Conservation (phyloP, 2,329 filamentous ascomycete genomes). For the Cladophialophora immunda region DNA sequence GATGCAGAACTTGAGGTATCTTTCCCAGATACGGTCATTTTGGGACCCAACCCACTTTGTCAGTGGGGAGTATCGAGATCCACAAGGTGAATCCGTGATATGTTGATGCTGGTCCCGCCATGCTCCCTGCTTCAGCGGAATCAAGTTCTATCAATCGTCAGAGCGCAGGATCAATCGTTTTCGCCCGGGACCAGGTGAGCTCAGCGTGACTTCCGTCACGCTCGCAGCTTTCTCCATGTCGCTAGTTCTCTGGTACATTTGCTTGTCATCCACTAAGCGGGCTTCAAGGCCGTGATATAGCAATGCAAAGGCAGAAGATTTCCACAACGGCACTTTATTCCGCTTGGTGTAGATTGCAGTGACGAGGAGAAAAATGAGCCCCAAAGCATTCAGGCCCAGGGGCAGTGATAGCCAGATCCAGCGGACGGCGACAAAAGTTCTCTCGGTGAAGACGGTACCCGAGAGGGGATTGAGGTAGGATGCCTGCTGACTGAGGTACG, state of each 20-base stretch:
- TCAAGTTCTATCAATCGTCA: neutral
- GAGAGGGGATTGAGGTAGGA: neutral
- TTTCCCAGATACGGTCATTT: neutral
- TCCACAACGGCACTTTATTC: constrained; percentile 1
- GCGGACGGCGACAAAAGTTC: constrained; percentile 5
- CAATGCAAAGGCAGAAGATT: constrained; percentile 8
- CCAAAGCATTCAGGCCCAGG: neutral
- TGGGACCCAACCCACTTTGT: neutral
- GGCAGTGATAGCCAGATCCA: constrained; percentile 6
- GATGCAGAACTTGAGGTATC: neutral
- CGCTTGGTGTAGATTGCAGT: neutral
- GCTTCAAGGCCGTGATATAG: constrained; percentile 9
- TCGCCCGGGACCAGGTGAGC: neutral
- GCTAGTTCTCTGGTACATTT: neutral
- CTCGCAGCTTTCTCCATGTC: constrained; percentile 11
- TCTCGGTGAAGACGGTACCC: constrained; percentile 5
- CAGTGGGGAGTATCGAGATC: neutral
- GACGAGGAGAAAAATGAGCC: neutral
- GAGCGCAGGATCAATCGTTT: constrained; percentile 1
- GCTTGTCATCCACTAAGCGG: neutral
- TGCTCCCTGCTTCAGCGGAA: too few species aligned
- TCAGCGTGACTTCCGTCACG: neutral
- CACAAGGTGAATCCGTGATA: neutral
- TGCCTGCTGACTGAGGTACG: neutral
- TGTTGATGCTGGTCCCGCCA: neutral